Base-by-base conservation (phyloP, 345 rosid species). In the Salix koriyanagi region DNA sequence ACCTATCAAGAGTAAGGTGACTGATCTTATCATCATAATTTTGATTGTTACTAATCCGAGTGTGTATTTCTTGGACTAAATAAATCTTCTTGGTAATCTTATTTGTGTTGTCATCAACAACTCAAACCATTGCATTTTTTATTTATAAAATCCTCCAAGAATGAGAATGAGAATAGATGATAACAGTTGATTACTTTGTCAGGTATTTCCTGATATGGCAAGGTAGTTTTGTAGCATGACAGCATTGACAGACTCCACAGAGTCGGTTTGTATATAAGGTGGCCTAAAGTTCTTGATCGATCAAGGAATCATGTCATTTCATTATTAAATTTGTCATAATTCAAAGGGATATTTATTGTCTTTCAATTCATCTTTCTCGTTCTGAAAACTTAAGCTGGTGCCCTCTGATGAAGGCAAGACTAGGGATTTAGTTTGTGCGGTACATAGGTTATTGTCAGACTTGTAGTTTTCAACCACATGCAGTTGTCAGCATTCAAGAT, bases 1-100 rank as follows among this genome's bases (percentile, higher is more conserved):
- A 94, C 89, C 82, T 94, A 81, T 90, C 94, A 75, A 92, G 88
- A 92, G 97, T 92, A 88, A 92, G 97, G 97, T 94, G 91, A 87
- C 75, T 71, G 61, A 79, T 80, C 83, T 70, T 76, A 77, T 73
- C 75, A 50, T 73, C 61, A 37, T 70, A 32, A 36, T 42, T 74
- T 42, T 72, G 13, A 44, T 62, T 9, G n/a, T 23, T 60, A 60
- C 4, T 21, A 23, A 12, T 2, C 25, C 4, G 5, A 21, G 30
- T n/a, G 65, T 60, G 65, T 36, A 36, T n/a, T 23, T n/a, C 8
- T n/a, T 60, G 65, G 0, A 48, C 19, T 60, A 8, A 41, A 41
- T 41, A 41, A n/a, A 60, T 60, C 65, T 12, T 21, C 4, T 23
- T 60, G 28, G 12, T 23, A 60, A 60, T 7, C 25, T 25, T 60